Evolutionary conservation across 1,284 basidiomycete genomes (phyloP), one percentile per base, ranked within the genome.

Genomic region (Moesziomyces aphidis): DNA sequence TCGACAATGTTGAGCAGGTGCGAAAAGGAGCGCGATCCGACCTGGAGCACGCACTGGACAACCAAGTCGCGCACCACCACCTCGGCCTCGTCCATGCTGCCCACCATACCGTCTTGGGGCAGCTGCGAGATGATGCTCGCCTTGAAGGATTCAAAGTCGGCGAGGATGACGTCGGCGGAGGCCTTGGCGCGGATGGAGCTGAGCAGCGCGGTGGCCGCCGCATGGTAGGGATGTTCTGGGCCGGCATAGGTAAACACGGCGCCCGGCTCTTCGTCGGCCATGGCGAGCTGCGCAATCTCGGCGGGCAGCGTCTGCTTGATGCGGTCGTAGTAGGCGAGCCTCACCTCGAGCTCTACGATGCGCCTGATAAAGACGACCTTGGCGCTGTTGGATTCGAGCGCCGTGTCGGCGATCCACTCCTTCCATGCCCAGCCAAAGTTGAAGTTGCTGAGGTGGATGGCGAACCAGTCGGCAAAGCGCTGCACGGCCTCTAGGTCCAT

Each of bases 351-450:
- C 83, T 97, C 95, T 24, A 96, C 87, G 0, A 93, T 90, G 13
- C 93, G 88, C n/a, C 92, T 90, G 86, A 96, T 92, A 85, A 98
- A 96, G 1, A 90, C 88, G 17, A 93, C 89, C 77, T 91, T 93
- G 0, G 96, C 95, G 82, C 98, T 95, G 31, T 73, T 39, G n/a
- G 62, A 80, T 1, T 90, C 87, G 15, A 96, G 85, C 4, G 87
- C 84, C 15, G 97, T 86, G 85, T 97, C 95, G 1, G 92, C 90
- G n/a, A 95, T 87, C 96, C 97, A 99, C 88, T 99, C 97, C 81
- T 94, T 95, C 97, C 97, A 99, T n/a, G 95, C 94, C 97, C 97
- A 99, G 78, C 91, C 90, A 87, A 98, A 99, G 22, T 92, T 92
- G 85, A 99, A 99, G 86, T 99, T 99, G 78, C 93, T 95, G 89